Evolutionary conservation across 1,284 basidiomycete genomes (phyloP), one percentile per base, ranked within the genome.

Genomic region (Calocybe gambosa): DNA sequence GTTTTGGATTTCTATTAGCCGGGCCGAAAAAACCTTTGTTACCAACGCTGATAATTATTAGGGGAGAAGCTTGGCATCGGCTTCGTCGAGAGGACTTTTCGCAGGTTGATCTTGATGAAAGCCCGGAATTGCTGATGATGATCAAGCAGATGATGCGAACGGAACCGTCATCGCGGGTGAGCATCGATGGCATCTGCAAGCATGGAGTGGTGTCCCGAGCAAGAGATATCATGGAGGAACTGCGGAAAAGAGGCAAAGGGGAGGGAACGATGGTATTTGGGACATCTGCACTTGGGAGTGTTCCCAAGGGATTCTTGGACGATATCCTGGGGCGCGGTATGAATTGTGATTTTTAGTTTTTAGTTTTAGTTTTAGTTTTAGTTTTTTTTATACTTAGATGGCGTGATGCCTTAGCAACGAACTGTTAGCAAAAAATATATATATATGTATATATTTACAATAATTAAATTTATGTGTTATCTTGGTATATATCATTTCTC

Each of bases 1-100:
- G 47, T 44, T 31, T 29, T 26, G 25, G 25, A 26, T 10, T 29
- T 47, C 15, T 34, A n/a, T 12, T 28, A 35, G 15, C 15, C 49
- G 50, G 47, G 28, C 52, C 53, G 57, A 45, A 33, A 40, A 31
- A 49, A 52, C 48, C 43, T 15, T 39, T 49, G 39, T 43, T 44
- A 34, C 13, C 9, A 34, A 46, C 45, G 50, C 55, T 50, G 46
- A 34, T 54, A 46, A 51, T 23, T 23, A 50, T 62, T 59, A 90
- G 87, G 68, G 87, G 88, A 25, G 91, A 91, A 54, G 79, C 88
- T 1, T 99, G 96, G 96, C 93, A 96, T 58, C 85, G 89, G 55
- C 76, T 99, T 35, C 85, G 96, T 42, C 81, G 81, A 49, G 89
- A 96, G 65, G 91, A 99, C 68, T 93, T 97, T 61, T 82, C 83